phyloP scores from a whole-genome alignment of 169 alveolate species.

The Sarcocystis neurona region DNA sequence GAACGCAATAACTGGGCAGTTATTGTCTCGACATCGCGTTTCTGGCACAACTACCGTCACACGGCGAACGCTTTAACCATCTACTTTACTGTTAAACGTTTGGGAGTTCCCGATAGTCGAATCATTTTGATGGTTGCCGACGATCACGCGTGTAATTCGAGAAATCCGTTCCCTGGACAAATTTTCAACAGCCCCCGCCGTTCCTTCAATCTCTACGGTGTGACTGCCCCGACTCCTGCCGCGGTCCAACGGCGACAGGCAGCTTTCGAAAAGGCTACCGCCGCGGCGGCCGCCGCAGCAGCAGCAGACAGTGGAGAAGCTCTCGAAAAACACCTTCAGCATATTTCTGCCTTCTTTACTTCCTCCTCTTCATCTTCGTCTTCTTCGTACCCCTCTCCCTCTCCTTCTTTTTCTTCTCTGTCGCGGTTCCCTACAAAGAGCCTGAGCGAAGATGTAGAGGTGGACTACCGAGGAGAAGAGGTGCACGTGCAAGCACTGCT shows the following conservation, averaged over 20 bases:
- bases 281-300: not conserved
- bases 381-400: too few species aligned
- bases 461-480: conserved; percentile 60
- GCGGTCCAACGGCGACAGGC: not conserved
- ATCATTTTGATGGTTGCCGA: conserved; percentile 86
- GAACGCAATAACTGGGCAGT: conserved; percentile 71
- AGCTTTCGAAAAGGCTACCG: not conserved
- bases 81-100: conserved; percentile 80
- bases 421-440: too few species aligned
- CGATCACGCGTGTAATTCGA: conserved; percentile 81
- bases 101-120: conserved; percentile 84
- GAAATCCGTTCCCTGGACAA: conserved; percentile 83
- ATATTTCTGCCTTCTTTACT: too few species aligned
- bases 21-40: conserved; percentile 83
- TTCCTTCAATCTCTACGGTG: conserved; percentile 41
- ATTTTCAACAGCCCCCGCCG: conserved; percentile 70
- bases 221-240: not conserved
- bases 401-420: too few species aligned
- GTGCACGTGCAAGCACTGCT: conserved; percentile 33
- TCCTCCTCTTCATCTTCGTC: too few species aligned
- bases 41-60: conserved; percentile 88
- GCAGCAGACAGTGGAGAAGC: too few species aligned
- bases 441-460: conserved; percentile 28
- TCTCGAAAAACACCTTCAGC: too few species aligned
- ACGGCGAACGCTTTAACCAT: conserved; percentile 84